phyloP scores from a whole-genome alignment of 1,284 basidiomycete species.

The Cutaneotrichosporon spelunceum region DNA sequence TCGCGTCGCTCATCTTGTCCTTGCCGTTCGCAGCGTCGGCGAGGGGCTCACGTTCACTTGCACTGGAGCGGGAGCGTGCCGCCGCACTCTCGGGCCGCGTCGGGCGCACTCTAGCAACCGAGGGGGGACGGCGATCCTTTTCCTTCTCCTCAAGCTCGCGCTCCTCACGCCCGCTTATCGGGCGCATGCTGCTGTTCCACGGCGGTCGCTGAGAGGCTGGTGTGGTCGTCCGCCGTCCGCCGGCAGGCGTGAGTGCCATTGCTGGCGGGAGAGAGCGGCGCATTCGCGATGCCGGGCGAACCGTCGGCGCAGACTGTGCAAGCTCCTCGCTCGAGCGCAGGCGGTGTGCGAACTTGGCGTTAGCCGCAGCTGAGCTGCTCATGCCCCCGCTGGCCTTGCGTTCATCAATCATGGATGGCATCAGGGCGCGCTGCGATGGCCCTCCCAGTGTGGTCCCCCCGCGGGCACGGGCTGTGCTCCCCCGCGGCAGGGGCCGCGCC shows the following conservation, averaged over 20 bases:
- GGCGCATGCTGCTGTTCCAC: conserved; percentile 5
- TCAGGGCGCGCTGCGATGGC: conserved; percentile 1
- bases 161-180: conserved; percentile 7
- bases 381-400: conserved; percentile 8
- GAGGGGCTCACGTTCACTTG: conserved; percentile 3
- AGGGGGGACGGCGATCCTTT: neutral
- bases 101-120: neutral
- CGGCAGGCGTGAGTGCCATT: conserved; percentile 17
- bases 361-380: conserved; percentile 24
- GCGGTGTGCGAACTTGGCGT: conserved; percentile 47
- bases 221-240: neutral
- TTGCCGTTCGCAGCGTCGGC: conserved; percentile 3
- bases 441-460: neutral
- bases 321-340: conserved; percentile 31
- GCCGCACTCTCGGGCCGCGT: conserved; percentile 1
- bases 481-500: conserved; percentile 7
- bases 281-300: conserved; percentile 23
- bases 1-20: neutral
- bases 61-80: conserved; percentile 1
- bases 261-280: conserved; percentile 31
- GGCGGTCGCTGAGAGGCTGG: conserved; percentile 1
- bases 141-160: neutral
- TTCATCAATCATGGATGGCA: conserved; percentile 9
- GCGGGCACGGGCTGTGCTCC: neutral
- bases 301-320: conserved; percentile 1